Conservation (phyloP, 805 yeast species). For the Candida manassasensis region DNA sequence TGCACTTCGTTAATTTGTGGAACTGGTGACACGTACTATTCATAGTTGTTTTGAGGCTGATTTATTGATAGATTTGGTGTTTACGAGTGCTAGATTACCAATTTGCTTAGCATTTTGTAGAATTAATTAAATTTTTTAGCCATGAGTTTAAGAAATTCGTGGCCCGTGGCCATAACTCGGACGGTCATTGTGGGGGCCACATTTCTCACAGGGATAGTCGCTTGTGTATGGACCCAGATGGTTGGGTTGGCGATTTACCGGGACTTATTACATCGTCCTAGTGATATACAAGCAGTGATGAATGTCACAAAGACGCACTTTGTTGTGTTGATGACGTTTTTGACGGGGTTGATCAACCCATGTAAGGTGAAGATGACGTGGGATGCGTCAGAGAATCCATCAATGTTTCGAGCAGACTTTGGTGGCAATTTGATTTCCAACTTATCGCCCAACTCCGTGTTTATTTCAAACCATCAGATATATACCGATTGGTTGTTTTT, state of each 20-base stretch:
- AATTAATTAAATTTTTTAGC: too few relatives aligned
- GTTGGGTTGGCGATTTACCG: slow-evolving; percentile 28
- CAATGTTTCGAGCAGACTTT: slow-evolving; percentile 25
- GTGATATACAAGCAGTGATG: slow-evolving; percentile 37
- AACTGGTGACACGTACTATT: too few relatives aligned
- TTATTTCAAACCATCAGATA: slow-evolving; percentile 88
- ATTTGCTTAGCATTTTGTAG: too few relatives aligned
- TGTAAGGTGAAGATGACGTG: slow-evolving; percentile 49
- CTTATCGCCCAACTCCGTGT: slow-evolving; percentile 50
- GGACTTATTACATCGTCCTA: slow-evolving; percentile 17
- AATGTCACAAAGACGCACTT: slow-evolving; percentile 57
- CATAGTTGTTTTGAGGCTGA: too few relatives aligned
- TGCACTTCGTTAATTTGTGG: too few relatives aligned
- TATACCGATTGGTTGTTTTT: slow-evolving; percentile 90
- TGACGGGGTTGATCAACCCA: slow-evolving; percentile 50
- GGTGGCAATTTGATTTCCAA: slow-evolving; percentile 18
- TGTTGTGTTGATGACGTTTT: slow-evolving; percentile 47
- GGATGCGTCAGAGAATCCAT: slow-evolving; percentile 25
- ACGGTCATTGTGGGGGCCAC: slow-evolving; percentile 17
- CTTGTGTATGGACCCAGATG: slow-evolving; percentile 46
- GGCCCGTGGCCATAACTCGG: slow-evolving; percentile 18
- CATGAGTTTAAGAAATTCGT: slow-evolving; percentile 9
- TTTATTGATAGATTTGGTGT: too few relatives aligned
- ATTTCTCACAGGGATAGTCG: slow-evolving; percentile 25
- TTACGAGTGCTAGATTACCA: too few relatives aligned